Evolutionary conservation across 805 yeast genomes (phyloP).

Genomic region (Saturnispora serradocipensis): DNA sequence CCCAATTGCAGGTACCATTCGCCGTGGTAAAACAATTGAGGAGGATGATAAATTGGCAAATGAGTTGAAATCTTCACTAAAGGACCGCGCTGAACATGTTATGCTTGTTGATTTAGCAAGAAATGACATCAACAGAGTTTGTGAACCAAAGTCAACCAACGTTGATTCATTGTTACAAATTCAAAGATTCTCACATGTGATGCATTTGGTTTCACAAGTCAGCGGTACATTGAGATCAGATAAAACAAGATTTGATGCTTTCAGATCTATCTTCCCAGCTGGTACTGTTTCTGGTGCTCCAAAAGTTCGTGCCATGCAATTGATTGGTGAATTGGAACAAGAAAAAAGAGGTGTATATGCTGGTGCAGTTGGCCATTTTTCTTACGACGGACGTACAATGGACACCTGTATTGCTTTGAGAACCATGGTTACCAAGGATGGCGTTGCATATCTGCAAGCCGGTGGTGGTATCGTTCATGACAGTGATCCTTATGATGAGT

Average conservation of each 20-base stretch:
- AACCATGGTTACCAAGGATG: slow-evolving; percentile 92
- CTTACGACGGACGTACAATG: slow-evolving; percentile 90
- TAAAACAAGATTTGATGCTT: slow-evolving; percentile 90
- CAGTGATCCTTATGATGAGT: slow-evolving; percentile 92
- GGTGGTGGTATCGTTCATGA: slow-evolving; percentile 98
- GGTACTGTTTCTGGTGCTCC: slow-evolving; percentile 99
- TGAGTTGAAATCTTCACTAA: slow-evolving; percentile 61
- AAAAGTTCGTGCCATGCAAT: slow-evolving; percentile 92
- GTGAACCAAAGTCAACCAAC: slow-evolving; percentile 72
- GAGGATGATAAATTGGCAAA: slow-evolving; percentile 84
- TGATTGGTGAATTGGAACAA: slow-evolving; percentile 78
- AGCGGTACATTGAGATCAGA: slow-evolving; percentile 81
- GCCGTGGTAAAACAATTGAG: slow-evolving; percentile 80
- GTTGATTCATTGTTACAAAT: slow-evolving; percentile 86
- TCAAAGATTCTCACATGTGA: slow-evolving; percentile 92
- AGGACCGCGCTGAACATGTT: slow-evolving; percentile 96
- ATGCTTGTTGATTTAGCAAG: slow-evolving; percentile 98
- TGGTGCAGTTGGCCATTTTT: slow-evolving; percentile 98
- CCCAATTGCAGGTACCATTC: slow-evolving; percentile 96
- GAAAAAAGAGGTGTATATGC: slow-evolving; percentile 97
- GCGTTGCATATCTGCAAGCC: slow-evolving; percentile 88
- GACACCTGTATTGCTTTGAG: slow-evolving; percentile 96
- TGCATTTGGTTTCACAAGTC: slow-evolving; percentile 92
- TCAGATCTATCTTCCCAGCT: slow-evolving; percentile 96
- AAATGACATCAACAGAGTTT: slow-evolving; percentile 91